A percentile compares a stretch with the other conserved stretches of the same genome.
Conservation (phyloP, 2,329 filamentous ascomycete species). For the Parastagonospora avenae region DNA sequence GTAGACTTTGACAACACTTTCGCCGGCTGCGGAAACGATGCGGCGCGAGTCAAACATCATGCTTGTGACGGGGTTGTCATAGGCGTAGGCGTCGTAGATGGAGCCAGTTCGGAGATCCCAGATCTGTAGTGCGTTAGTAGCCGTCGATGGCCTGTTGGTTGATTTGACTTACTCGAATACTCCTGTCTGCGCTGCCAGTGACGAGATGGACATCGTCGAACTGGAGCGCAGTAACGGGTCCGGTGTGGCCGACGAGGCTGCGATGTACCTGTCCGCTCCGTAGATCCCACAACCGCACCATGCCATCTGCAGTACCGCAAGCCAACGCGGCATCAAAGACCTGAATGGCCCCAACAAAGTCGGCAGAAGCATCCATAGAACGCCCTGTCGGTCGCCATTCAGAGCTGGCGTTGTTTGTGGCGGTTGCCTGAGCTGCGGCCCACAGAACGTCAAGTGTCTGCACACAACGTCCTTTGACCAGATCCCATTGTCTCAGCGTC, state of each 20-base stretch:
- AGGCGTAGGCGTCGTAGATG: conserved; percentile 94
- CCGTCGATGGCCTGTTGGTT: neutral
- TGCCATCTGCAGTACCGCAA: conserved; percentile 94
- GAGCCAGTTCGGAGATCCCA: conserved; percentile 97
- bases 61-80: conserved; percentile 86
- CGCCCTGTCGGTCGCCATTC: conserved; percentile 77
- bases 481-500: conserved; percentile 95
- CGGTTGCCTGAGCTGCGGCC: conserved; percentile 86
- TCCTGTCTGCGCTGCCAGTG: conserved; percentile 89
- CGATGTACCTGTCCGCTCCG: conserved; percentile 96
- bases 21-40: conserved; percentile 88
- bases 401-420: conserved; percentile 61
- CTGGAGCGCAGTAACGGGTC: conserved; percentile 89
- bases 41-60: conserved; percentile 96
- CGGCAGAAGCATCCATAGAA: conserved; percentile 69
- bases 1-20: conserved; percentile 96
- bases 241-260: conserved; percentile 93
- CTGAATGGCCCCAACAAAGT: conserved; percentile 93
- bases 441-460: conserved; percentile 98
- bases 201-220: conserved; percentile 96
- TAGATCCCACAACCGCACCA: conserved; percentile 96
- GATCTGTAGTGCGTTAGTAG: conserved; percentile 66
- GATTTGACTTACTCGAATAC: conserved; percentile 76
- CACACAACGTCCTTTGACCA: conserved; percentile 95
- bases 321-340: conserved; percentile 95